Evolutionary conservation across 2,329 filamentous ascomycete genomes (phyloP).

Genomic region (Bipolaris sorokiniana): DNA sequence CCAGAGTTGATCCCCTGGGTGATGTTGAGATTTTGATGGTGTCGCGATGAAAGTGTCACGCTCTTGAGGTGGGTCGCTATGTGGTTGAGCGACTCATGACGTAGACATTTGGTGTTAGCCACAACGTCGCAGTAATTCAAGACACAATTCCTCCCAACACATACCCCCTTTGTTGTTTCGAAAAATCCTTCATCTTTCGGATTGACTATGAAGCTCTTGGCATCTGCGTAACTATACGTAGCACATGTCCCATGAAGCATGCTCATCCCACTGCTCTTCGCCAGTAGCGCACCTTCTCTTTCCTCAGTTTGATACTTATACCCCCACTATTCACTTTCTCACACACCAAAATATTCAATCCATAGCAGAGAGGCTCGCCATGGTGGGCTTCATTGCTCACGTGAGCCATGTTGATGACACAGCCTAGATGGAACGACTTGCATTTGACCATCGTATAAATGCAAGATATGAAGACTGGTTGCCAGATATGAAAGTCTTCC

Average conservation of each 20-base stretch:
- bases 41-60: neutral
- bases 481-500: too few species aligned
- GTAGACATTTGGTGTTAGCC: constrained; percentile 17
- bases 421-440: neutral
- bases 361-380: neutral
- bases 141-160: neutral
- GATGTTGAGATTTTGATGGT: neutral
- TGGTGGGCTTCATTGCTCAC: neutral
- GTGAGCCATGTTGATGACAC: neutral
- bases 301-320: neutral
- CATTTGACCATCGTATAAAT: neutral
- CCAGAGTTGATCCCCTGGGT: neutral
- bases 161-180: neutral
- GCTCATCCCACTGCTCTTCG: neutral
- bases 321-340: neutral
- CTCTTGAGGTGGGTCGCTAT: neutral
- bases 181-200: neutral
- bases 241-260: neutral
- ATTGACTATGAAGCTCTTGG: neutral
- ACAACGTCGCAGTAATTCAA: neutral
- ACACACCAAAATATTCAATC: neutral
- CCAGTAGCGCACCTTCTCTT: neutral
- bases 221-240: neutral
- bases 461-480: neutral
- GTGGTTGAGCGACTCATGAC: constrained; percentile 25